These are phyloP conservation scores for Rhodotorula mucilaginosa DNA, from an alignment of 1,284 basidiomycete genomes.

Conservation along the genomic window DNA sequence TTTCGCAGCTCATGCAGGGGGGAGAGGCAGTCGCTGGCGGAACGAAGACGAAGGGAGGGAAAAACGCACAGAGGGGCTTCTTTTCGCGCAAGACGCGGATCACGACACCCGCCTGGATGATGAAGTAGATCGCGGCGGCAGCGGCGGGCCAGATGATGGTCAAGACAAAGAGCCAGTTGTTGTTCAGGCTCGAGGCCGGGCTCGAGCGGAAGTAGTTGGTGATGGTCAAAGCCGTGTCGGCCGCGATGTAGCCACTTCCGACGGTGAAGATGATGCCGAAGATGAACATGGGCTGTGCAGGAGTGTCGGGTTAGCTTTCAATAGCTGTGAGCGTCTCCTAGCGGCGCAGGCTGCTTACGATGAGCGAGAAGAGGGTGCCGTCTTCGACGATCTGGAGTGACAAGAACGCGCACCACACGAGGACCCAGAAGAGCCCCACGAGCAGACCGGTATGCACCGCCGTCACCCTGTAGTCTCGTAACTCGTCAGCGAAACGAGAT, in stretches of 20 bases:
- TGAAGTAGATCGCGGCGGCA: constrained; percentile 39
- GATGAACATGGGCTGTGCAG: constrained; percentile 24
- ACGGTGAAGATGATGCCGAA: constrained; percentile 36
- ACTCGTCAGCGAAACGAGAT: not conserved
- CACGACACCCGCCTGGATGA: constrained; percentile 39
- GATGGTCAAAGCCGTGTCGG: constrained; percentile 45
- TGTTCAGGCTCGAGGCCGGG: constrained; percentile 37
- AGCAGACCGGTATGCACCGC: constrained; percentile 39
- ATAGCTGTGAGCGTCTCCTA: no score
- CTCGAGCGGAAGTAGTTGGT: constrained; percentile 43
- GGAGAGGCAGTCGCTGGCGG: not conserved
- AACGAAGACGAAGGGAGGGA: no score
- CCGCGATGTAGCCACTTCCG: constrained; percentile 42
- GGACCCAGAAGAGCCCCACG: constrained; percentile 37
- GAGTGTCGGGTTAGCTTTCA: not conserved
- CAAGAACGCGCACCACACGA: constrained; percentile 43
- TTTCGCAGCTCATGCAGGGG: not conserved
- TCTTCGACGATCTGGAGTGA: constrained; percentile 45
- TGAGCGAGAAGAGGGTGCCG: constrained; percentile 39
- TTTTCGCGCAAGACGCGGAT: constrained; percentile 41
- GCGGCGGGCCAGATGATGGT: constrained; percentile 43
- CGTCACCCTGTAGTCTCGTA: constrained; percentile 19
- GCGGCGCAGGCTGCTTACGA: constrained; percentile 12
- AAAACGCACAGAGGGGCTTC: constrained; percentile 41
- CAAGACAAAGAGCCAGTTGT: constrained; percentile 43